These are phyloP conservation scores for Cladophialophora chaetospira DNA, from an alignment of 2,329 filamentous ascomycete species.

Conservation along the genomic window DNA sequence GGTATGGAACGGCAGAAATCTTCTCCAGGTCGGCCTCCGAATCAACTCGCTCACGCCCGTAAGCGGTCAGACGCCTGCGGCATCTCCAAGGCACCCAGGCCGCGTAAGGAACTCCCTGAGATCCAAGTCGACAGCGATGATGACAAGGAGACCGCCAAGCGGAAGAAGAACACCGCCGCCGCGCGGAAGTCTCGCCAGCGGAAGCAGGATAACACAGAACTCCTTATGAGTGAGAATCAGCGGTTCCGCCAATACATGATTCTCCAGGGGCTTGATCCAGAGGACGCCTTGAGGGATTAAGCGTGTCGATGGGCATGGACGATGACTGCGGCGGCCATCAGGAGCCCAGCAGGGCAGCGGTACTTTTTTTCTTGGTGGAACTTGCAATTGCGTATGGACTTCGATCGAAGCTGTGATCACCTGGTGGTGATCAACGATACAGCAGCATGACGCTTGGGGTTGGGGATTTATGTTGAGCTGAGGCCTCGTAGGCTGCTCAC, in stretches of 20 bases:
- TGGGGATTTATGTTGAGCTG: constrained; percentile 23
- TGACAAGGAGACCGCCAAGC: constrained; percentile 80
- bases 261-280: constrained; percentile 31
- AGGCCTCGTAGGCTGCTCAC: constrained; percentile 29
- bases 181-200: constrained; percentile 85
- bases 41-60: constrained; percentile 44
- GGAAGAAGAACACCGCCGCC: constrained; percentile 83
- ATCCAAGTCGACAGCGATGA: constrained; percentile 69
- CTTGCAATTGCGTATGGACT: constrained; percentile 21
- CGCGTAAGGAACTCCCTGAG: constrained; percentile 74
- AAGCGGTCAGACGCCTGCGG: constrained; percentile 69
- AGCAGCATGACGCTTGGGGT: constrained; percentile 31
- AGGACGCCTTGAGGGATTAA: constrained; percentile 12
- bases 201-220: constrained; percentile 73
- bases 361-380: neutral
- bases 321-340: neutral
- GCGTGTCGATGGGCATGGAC: neutral
- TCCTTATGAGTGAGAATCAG: constrained; percentile 57
- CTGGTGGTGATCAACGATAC: constrained; percentile 17
- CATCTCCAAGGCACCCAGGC: constrained; percentile 62
- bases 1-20: constrained; percentile 35
- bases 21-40: constrained; percentile 41
- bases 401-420: constrained; percentile 26
- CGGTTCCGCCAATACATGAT: constrained; percentile 32
- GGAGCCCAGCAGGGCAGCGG: neutral